These are phyloP conservation scores for Globisporangium cylindrosporum DNA, from an alignment of 352 stramenopile genomes.

Conservation along the genomic window DNA sequence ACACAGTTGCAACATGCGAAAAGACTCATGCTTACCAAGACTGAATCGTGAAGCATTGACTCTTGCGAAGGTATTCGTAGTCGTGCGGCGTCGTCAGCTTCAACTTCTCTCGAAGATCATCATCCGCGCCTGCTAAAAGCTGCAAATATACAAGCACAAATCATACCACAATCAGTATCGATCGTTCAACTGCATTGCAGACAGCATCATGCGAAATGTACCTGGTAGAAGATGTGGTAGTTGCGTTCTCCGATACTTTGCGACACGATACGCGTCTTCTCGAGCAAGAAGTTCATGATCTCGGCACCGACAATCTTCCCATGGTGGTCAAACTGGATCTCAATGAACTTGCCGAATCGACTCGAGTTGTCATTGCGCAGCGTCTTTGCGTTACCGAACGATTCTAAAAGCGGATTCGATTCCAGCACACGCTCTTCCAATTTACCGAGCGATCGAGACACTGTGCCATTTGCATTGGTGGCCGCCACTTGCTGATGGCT, in stretches of 20 bases:
- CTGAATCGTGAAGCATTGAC: constrained; percentile 81
- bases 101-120: constrained; percentile 57
- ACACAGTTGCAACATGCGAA: background rate
- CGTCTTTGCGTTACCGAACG: constrained; percentile 92
- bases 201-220: constrained; percentile 26
- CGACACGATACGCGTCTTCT: constrained; percentile 90
- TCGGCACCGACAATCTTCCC: constrained; percentile 89
- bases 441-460: constrained; percentile 88
- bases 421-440: constrained; percentile 86
- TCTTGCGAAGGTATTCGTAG: constrained; percentile 88
- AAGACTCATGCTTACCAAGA: constrained; percentile 35
- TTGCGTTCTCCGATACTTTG: constrained; percentile 92
- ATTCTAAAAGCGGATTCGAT: constrained; percentile 88
- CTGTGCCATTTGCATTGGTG: constrained; percentile 64
- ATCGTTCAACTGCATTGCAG: constrained; percentile 1
- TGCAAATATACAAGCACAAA: constrained; percentile 22
- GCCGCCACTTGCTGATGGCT: constrained; percentile 50
- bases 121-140: constrained; percentile 77
- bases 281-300: constrained; percentile 90
- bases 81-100: constrained; percentile 72
- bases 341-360: constrained; percentile 98
- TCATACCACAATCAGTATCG: constrained; percentile 3
- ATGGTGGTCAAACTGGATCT: constrained; percentile 94
- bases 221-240: constrained; percentile 98
- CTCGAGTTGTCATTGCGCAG: constrained; percentile 96